Evolutionary conservation across 371 early-diverging fungal species (phyloP).

Genomic region (Circinella minor): DNA sequence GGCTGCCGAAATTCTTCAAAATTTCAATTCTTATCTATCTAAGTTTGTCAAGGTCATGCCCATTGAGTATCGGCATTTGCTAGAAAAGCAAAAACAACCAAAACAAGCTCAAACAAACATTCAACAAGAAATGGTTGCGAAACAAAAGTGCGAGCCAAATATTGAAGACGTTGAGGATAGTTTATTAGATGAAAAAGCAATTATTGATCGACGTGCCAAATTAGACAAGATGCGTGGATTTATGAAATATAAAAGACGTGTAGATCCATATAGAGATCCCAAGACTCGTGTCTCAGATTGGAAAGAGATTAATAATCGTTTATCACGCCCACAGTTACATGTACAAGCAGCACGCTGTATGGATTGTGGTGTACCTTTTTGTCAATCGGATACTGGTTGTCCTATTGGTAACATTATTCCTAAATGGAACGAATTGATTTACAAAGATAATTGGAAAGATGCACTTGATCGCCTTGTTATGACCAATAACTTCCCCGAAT

Average conservation of each 20-base stretch:
- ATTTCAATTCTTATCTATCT: slow-evolving; percentile 56
- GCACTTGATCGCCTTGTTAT: slow-evolving; percentile 91
- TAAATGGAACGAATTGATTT: slow-evolving; percentile 97
- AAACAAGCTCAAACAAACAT: background rate
- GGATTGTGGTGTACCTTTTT: slow-evolving; percentile 97
- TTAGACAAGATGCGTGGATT: slow-evolving; percentile 89
- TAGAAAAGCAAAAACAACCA: slow-evolving; percentile 35
- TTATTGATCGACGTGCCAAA: slow-evolving; percentile 63
- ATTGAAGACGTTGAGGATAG: slow-evolving; percentile 92
- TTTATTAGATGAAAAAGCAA: slow-evolving; percentile 73
- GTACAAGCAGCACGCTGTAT: slow-evolving; percentile 97
- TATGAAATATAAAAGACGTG: slow-evolving; percentile 87
- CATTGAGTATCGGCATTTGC: slow-evolving; percentile 82
- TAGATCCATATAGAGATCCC: slow-evolving; percentile 85
- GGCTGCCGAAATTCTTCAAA: slow-evolving; percentile 72
- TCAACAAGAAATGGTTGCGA: background rate
- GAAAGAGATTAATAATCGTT: slow-evolving; percentile 90
- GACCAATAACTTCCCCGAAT: slow-evolving; percentile 98
- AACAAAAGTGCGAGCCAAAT: slow-evolving; percentile 40
- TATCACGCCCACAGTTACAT: slow-evolving; percentile 80
- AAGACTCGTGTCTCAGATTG: slow-evolving; percentile 83
- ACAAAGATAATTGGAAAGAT: slow-evolving; percentile 92
- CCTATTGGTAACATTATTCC: slow-evolving; percentile 97
- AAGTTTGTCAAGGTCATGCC: slow-evolving; percentile 87
- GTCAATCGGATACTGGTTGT: slow-evolving; percentile 95